Conservation (phyloP, 306 rosid genomes). For the Erythrophleum fordii region DNA sequence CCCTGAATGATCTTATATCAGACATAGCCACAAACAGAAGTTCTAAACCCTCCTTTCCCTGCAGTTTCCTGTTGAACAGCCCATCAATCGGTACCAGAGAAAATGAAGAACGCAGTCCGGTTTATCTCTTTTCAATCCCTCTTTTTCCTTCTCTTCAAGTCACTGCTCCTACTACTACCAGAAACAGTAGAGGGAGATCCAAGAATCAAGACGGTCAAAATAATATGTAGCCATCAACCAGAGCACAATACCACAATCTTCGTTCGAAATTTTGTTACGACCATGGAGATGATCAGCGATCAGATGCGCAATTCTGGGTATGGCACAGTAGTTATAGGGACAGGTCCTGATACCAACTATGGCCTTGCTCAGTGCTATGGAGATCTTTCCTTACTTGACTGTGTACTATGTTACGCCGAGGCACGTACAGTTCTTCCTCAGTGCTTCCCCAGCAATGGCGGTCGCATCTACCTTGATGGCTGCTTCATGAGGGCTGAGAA, state of each 20-base stretch:
- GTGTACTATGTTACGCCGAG: constrained; percentile 83
- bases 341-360: constrained; percentile 70
- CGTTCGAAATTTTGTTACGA: constrained; percentile 77
- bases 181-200: constrained; percentile 63
- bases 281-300: constrained; percentile 74
- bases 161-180: constrained; percentile 41
- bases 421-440: constrained; percentile 83
- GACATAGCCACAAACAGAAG: neutral
- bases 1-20: neutral
- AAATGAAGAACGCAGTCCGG: constrained; percentile 48
- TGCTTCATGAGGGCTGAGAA: constrained; percentile 94
- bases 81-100: constrained; percentile 18
- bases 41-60: constrained; percentile 25
- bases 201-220: constrained; percentile 59
- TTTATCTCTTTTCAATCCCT: constrained; percentile 32
- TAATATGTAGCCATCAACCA: constrained; percentile 53
- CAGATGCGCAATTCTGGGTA: constrained; percentile 71
- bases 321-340: constrained; percentile 70
- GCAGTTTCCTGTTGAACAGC: constrained; percentile 35
- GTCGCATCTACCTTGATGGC: constrained; percentile 84
- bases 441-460: constrained; percentile 73
- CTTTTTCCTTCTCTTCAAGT: constrained; percentile 39
- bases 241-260: constrained; percentile 62
- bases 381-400: constrained; percentile 82
- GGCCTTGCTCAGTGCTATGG: constrained; percentile 96